phyloP scores from a whole-genome alignment of 1,139 yeast genomes.

The Saccharomycopsis hybrid region DNA sequence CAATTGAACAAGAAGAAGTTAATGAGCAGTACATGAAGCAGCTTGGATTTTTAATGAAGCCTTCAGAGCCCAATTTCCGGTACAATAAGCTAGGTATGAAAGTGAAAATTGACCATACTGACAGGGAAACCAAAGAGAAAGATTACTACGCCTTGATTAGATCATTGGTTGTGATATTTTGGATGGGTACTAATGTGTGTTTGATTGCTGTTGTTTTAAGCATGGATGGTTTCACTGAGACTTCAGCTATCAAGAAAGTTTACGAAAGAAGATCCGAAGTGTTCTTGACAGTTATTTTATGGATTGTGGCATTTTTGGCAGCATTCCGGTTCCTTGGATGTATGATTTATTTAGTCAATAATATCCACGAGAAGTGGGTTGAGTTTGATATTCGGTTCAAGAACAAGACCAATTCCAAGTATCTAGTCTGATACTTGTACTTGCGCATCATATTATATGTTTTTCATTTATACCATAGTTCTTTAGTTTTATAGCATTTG shows the following conservation, averaged over 20 bases:
- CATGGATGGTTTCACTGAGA: conserved; percentile 47
- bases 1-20: conserved; percentile 55
- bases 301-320: conserved; percentile 81
- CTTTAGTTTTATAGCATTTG: too few species aligned
- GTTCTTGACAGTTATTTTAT: conserved; percentile 64
- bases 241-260: conserved; percentile 39
- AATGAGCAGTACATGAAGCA: conserved; percentile 57
- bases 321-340: conserved; percentile 69
- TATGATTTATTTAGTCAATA: conserved; percentile 42
- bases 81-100: conserved; percentile 24
- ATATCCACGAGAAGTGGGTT: conserved; percentile 9
- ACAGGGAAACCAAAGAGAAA: conserved; percentile 48
- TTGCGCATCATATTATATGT: too few species aligned
- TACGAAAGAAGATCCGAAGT: conserved; percentile 38
- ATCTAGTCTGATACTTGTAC: too few species aligned
- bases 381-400: not conserved
- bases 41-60: conserved; percentile 40
- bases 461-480: too few species aligned
- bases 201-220: conserved; percentile 64
- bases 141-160: conserved; percentile 71
- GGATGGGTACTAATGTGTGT: conserved; percentile 73
- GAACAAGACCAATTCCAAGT: not conserved
- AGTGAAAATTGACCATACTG: conserved; percentile 35
- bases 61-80: conserved; percentile 35
- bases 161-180: conserved; percentile 69